Evolutionary conservation across 2,329 filamentous ascomycete species (phyloP).

Genomic region (Penicillium sp.): DNA sequence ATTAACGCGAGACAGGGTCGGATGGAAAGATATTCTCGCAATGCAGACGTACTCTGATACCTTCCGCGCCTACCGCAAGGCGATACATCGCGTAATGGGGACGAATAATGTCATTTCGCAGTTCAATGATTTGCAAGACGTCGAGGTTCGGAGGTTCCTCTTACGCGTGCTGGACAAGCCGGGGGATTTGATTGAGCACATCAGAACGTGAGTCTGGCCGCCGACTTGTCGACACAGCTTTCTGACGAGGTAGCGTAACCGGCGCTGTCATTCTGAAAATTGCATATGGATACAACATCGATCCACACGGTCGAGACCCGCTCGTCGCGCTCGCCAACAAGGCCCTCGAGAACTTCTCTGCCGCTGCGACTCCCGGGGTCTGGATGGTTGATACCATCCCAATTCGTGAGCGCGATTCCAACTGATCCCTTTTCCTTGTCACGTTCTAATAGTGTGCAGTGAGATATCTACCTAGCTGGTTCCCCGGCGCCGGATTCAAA

Average conservation of each 20-base stretch:
- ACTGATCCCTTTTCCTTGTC: not conserved
- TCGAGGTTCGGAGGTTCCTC: conserved; percentile 51
- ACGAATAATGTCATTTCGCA: conserved; percentile 44
- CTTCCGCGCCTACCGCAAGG: conserved; percentile 50
- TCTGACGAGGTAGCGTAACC: conserved; percentile 30
- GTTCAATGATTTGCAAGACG: conserved; percentile 50
- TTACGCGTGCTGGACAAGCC: conserved; percentile 48
- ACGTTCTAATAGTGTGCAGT: conserved; percentile 21
- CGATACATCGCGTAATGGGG: conserved; percentile 50
- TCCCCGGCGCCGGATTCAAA: conserved; percentile 53
- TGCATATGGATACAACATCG: conserved; percentile 40
- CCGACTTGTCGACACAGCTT: no score
- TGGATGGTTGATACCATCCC: conserved; percentile 55
- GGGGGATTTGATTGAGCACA: conserved; percentile 44
- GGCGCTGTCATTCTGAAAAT: conserved; percentile 49
- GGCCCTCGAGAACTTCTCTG: conserved; percentile 47
- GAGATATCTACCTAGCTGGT: conserved; percentile 48
- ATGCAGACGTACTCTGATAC: conserved; percentile 41
- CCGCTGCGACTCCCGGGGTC: conserved; percentile 46
- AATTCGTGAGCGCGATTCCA: conserved; percentile 17
- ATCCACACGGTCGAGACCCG: conserved; percentile 28
- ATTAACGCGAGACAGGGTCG: conserved; percentile 27
- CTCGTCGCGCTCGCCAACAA: conserved; percentile 49
- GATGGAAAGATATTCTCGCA: conserved; percentile 45
- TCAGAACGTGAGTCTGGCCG: conserved; percentile 42